A percentile compares a stretch with the other conserved stretches of the same genome.
These are phyloP conservation scores for Ophiocordyceps camponoti-leonardi DNA, from an alignment of 2,329 filamentous ascomycete species.

Conservation along the genomic window DNA sequence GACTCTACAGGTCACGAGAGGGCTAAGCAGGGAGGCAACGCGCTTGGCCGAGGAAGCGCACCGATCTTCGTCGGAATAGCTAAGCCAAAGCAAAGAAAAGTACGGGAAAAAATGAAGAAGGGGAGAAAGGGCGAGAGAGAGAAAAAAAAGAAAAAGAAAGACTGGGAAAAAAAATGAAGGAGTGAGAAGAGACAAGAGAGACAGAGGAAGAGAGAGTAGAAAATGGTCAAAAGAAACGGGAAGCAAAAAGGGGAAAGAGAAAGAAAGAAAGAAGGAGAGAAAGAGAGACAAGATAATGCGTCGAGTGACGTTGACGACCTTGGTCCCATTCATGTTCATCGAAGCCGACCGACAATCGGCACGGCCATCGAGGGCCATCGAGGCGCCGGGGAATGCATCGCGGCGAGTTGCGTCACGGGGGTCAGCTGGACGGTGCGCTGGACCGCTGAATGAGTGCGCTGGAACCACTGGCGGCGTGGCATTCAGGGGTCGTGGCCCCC, in stretches of 20 bases:
- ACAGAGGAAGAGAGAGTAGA: no score
- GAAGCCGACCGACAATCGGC: no score
- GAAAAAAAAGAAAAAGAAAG: background rate
- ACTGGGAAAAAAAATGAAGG: background rate
- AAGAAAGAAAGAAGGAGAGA: background rate
- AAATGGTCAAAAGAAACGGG: background rate
- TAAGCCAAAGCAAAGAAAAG: background rate
- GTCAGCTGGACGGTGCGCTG: slow-evolving; percentile 4
- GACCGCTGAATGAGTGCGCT: slow-evolving; percentile 4
- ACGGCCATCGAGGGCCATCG: background rate
- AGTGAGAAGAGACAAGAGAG: background rate
- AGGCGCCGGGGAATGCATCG: background rate
- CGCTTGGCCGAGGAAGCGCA: background rate
- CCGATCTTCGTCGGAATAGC: background rate
- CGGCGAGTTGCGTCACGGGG: slow-evolving; percentile 2
- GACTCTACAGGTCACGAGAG: background rate
- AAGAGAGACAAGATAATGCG: background rate
- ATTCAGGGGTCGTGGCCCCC: background rate
- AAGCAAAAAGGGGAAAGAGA: background rate
- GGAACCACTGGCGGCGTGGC: slow-evolving; percentile 4
- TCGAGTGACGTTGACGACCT: background rate
- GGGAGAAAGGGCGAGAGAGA: background rate
- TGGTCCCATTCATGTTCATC: no score
- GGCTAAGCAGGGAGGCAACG: background rate
- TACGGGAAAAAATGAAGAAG: background rate